Percentiles rank a stretch among this genome's conserved stretches.
These are phyloP conservation scores for Heritiera littoralis DNA, from an alignment of 345 rosid genomes.

Conservation along the genomic window DNA sequence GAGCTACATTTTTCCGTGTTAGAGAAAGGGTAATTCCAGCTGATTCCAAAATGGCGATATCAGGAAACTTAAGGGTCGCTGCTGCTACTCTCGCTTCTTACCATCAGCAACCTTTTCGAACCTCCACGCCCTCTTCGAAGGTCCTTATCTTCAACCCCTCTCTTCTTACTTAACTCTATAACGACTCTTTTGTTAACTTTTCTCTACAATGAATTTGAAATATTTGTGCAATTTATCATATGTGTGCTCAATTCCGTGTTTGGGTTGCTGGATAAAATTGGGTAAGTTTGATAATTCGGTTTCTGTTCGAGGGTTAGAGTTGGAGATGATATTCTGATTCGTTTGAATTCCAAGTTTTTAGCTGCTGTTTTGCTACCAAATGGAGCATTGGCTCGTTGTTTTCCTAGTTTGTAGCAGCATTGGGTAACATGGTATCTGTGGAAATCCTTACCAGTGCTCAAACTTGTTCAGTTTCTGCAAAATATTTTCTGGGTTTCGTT, in stretches of 20 bases:
- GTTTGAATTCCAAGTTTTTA: background rate
- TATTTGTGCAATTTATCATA: background rate
- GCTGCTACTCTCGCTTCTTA: background rate
- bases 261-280: background rate
- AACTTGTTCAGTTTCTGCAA: background rate
- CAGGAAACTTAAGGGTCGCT: background rate
- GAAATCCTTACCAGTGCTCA: background rate
- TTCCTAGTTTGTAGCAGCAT: background rate
- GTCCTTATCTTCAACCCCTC: background rate
- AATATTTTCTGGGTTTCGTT: background rate
- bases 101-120: background rate
- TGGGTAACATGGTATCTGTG: background rate
- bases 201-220: background rate
- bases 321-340: background rate
- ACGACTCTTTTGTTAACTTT: background rate
- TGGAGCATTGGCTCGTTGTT: background rate
- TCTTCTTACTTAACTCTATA: background rate
- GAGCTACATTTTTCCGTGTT: background rate
- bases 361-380: background rate
- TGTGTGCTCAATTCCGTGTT: background rate
- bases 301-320: background rate
- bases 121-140: background rate
- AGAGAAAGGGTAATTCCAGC: background rate
- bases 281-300: background rate
- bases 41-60: constrained; percentile 6